A percentile compares a stretch with the other conserved stretches of the same genome.
phyloP scores from a whole-genome alignment of 2,329 filamentous ascomycete species.

The Trichophyton rubrum region DNA sequence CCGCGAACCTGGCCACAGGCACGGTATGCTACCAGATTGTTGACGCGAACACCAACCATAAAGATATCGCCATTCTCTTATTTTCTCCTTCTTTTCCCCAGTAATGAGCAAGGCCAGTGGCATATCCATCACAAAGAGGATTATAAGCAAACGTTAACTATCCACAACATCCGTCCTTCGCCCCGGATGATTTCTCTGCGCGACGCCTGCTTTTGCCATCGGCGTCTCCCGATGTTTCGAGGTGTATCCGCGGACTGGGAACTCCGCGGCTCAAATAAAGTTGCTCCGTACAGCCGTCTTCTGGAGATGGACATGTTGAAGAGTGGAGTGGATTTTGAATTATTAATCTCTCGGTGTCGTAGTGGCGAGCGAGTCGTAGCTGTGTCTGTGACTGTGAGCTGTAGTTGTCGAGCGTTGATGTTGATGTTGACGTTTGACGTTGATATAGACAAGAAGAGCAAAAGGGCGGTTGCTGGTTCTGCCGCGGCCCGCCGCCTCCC shows the following conservation, averaged over 20 bases:
- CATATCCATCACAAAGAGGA: neutral
- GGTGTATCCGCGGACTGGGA: neutral
- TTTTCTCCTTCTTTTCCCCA: neutral
- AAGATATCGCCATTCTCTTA: neutral
- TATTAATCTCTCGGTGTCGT: no score
- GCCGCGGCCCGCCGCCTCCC: neutral
- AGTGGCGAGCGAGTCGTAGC: no score
- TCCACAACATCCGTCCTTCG: neutral
- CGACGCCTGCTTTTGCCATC: neutral
- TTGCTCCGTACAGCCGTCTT: neutral
- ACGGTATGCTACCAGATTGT: neutral
- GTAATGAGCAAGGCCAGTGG: neutral
- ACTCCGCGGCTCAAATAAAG: conserved; percentile 1
- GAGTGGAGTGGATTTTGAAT: neutral
- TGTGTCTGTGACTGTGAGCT: no score
- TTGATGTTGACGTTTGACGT: neutral
- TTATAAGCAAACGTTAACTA: neutral
- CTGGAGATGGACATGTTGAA: neutral
- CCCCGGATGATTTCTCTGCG: no score
- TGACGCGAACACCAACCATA: neutral
- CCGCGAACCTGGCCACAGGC: neutral
- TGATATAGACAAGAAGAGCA: neutral
- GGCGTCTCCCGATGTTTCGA: neutral
- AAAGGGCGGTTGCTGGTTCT: neutral
- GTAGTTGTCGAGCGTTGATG: neutral